Conservation (phyloP, 2,329 filamentous ascomycete genomes). For the Bipolaris bicolor region DNA sequence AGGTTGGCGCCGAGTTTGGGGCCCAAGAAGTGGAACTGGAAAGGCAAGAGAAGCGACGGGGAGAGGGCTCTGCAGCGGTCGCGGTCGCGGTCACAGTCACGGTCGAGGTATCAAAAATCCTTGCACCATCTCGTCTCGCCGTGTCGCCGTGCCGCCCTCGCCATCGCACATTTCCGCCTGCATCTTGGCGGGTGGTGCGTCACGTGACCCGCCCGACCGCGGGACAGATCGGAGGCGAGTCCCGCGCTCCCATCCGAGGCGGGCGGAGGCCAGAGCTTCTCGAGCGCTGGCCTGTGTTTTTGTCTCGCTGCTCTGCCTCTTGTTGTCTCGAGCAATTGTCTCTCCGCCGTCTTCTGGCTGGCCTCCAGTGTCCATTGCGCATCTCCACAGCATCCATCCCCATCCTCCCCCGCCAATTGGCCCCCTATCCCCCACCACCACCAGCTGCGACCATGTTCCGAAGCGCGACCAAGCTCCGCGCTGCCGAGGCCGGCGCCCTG, state of each 20-base stretch:
- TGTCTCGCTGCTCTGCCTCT: not conserved
- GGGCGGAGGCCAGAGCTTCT: slow-evolving; percentile 13
- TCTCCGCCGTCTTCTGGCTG: slow-evolving; percentile 2
- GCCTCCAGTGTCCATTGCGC: slow-evolving; percentile 7
- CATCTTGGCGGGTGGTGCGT: slow-evolving; percentile 2
- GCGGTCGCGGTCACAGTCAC: not conserved
- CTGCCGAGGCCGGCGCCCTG: slow-evolving; percentile 45
- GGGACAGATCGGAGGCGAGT: slow-evolving; percentile 11
- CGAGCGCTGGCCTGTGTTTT: not conserved
- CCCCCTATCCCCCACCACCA: not conserved
- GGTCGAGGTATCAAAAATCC: no score
- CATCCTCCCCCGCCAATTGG: slow-evolving; percentile 7
- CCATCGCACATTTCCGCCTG: not conserved
- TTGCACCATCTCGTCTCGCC: not conserved
- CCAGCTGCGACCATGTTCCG: slow-evolving; percentile 42
- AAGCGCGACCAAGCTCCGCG: slow-evolving; percentile 39
- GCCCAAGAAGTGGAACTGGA: slow-evolving; percentile 5
- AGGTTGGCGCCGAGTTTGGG: slow-evolving; percentile 3
- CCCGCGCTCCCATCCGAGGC: slow-evolving; percentile 1
- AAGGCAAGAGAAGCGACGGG: slow-evolving; percentile 1
- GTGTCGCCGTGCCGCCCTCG: not conserved
- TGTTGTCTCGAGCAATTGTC: slow-evolving; percentile 5
- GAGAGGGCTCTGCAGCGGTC: not conserved
- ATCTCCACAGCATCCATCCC: slow-evolving; percentile 9
- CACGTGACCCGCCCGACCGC: not conserved